phyloP scores from a whole-genome alignment of 2,329 filamentous ascomycete genomes.

The Fusarium chuoi region DNA sequence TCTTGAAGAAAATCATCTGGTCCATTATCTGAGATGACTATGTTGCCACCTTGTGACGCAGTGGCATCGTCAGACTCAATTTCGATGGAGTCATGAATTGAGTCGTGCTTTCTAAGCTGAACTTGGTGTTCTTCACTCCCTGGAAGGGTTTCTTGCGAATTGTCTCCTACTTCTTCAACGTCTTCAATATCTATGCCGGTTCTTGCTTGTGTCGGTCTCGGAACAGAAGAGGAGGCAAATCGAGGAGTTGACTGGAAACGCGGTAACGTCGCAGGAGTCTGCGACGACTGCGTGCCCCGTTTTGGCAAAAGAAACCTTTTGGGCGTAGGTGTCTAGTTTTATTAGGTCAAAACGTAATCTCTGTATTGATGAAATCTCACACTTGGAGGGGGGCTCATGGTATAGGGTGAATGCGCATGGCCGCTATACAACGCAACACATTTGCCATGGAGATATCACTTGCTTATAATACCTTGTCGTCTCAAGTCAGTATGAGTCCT shows the following conservation, averaged over 20 bases:
- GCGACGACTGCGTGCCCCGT: conserved; percentile 47
- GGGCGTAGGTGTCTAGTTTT: conserved; percentile 52
- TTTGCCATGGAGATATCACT: neutral
- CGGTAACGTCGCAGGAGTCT: conserved; percentile 45
- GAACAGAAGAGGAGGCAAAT: conserved; percentile 50
- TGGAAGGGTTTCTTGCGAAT: conserved; percentile 9
- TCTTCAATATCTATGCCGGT: conserved; percentile 47
- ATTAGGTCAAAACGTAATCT: neutral
- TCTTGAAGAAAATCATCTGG: neutral
- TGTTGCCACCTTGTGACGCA: conserved; percentile 22
- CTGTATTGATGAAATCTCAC: conserved; percentile 23
- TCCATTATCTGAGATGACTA: conserved; percentile 4
- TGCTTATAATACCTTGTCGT: neutral
- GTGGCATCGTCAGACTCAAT: conserved; percentile 41
- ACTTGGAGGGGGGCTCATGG: conserved; percentile 45
- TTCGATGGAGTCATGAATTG: conserved; percentile 45
- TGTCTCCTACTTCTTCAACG: conserved; percentile 45
- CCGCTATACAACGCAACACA: neutral
- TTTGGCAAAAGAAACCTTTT: conserved; percentile 53
- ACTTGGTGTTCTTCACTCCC: conserved; percentile 5
- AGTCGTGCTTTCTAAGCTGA: conserved; percentile 11
- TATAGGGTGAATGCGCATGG: conserved; percentile 31
- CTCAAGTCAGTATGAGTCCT: neutral
- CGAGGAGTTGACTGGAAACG: conserved; percentile 53
- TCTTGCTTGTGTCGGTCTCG: conserved; percentile 44